phyloP scores from a whole-genome alignment of 495 filamentous ascomycete species.

The Echria macrotheca region DNA sequence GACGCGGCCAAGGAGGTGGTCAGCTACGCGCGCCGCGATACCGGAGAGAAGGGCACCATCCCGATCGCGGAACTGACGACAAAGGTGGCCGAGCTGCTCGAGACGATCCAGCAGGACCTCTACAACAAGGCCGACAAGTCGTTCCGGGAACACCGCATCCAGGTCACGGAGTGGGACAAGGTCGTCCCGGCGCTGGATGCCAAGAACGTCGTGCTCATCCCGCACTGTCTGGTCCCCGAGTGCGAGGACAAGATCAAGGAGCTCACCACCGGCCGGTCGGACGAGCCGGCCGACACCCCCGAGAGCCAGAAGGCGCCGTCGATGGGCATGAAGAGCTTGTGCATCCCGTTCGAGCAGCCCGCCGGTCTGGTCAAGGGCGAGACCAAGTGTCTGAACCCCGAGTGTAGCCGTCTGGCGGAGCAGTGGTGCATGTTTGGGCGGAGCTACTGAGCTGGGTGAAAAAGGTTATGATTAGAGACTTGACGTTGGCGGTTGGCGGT shows the following conservation, averaged over 20 bases:
- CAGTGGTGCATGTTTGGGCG: slow-evolving; percentile 86
- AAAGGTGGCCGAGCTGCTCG: slow-evolving; percentile 71
- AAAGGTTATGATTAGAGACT: neutral
- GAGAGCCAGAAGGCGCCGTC: slow-evolving; percentile 76
- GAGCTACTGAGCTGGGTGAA: slow-evolving; percentile 39
- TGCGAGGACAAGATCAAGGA: slow-evolving; percentile 97
- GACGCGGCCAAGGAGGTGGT: slow-evolving; percentile 80
- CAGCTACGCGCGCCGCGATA: slow-evolving; percentile 79
- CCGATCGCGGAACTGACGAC: slow-evolving; percentile 63
- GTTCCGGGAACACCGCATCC: slow-evolving; percentile 71
- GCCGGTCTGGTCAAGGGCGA: slow-evolving; percentile 68
- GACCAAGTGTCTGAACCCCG: slow-evolving; percentile 85
- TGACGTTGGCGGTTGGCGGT: neutral
- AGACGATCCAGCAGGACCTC: slow-evolving; percentile 81
- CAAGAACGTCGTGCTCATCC: slow-evolving; percentile 88
- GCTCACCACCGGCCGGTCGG: slow-evolving; percentile 64
- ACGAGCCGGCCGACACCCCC: slow-evolving; percentile 59
- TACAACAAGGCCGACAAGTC: slow-evolving; percentile 73
- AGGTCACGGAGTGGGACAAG: slow-evolving; percentile 81
- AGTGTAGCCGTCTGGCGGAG: slow-evolving; percentile 68
- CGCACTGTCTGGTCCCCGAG: slow-evolving; percentile 69
- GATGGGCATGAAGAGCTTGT: slow-evolving; percentile 97
- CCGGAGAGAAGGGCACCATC: slow-evolving; percentile 72
- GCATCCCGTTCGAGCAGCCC: slow-evolving; percentile 96
- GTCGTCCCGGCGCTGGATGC: slow-evolving; percentile 80